Evolutionary conservation across 2,329 filamentous ascomycete species (phyloP).

Genomic region (Orbilia quercus): DNA sequence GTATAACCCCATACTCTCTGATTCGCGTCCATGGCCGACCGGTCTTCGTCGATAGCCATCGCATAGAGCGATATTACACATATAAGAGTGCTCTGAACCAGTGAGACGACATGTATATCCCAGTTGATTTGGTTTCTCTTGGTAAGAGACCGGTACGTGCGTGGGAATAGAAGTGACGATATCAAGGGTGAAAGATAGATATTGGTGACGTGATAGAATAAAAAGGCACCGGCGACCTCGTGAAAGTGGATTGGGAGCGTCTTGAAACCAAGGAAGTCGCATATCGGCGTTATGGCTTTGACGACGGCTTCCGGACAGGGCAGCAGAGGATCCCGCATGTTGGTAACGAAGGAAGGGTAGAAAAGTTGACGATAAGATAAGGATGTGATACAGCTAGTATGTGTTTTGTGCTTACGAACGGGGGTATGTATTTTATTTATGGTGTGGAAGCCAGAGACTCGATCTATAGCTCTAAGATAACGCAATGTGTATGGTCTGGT

Average conservation of each 20-base stretch:
- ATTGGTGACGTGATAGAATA: slow-evolving; percentile 77
- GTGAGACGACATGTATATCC: slow-evolving; percentile 87
- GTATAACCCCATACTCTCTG: slow-evolving; percentile 82
- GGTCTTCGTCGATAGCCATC: slow-evolving; percentile 75
- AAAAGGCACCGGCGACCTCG: slow-evolving; percentile 75
- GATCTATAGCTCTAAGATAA: no score
- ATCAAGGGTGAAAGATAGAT: slow-evolving; percentile 74
- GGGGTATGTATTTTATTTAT: no score
- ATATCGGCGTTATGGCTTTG: slow-evolving; percentile 72
- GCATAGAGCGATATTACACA: slow-evolving; percentile 79
- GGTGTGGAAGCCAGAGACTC: no score
- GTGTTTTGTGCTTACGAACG: no score
- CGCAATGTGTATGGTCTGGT: no score
- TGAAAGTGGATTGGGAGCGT: slow-evolving; percentile 81
- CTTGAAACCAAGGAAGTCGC: slow-evolving; percentile 71
- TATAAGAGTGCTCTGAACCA: slow-evolving; percentile 79
- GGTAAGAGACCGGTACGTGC: slow-evolving; percentile 73
- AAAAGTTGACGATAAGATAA: background rate
- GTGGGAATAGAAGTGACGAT: slow-evolving; percentile 72
- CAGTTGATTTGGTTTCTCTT: slow-evolving; percentile 78
- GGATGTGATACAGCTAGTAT: no score
- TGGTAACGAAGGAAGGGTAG: background rate
- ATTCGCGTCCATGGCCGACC: slow-evolving; percentile 71
- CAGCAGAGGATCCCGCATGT: slow-evolving; percentile 46
- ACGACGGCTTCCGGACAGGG: slow-evolving; percentile 61